Evolutionary conservation across 108 stramenopile genomes (phyloP).

Genomic region (Mayamaea pseudoterrestris): DNA sequence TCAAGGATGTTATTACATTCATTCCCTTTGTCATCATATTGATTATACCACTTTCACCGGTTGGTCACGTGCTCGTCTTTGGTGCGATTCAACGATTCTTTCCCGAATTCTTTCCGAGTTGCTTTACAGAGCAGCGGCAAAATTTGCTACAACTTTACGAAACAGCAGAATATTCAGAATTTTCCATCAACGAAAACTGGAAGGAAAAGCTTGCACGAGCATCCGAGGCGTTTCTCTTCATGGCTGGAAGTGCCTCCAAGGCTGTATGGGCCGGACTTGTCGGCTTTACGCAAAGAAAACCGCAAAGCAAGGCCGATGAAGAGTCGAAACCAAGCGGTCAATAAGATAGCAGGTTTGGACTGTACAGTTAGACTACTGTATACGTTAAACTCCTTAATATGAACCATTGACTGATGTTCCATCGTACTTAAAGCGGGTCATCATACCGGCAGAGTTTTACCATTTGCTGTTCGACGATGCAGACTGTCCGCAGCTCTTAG

Average conservation of each 20-base stretch:
- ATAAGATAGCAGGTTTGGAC: too few species aligned
- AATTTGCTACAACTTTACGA: conserved; percentile 85
- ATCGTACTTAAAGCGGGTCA: too few species aligned
- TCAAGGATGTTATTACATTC: conserved; percentile 91
- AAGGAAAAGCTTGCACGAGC: conserved; percentile 13
- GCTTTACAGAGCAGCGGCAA: conserved; percentile 91
- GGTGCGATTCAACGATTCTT: conserved; percentile 94
- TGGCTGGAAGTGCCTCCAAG: conserved; percentile 13
- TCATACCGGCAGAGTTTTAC: too few species aligned
- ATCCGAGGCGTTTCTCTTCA: conserved; percentile 23
- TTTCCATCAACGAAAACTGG: conserved; percentile 62
- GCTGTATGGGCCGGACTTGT: conserved; percentile 5
- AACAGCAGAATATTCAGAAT: conserved; percentile 72
- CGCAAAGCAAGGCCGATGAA: too few species aligned
- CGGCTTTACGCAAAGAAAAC: not conserved
- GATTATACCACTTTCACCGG: conserved; percentile 90
- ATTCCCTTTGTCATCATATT: conserved; percentile 94
- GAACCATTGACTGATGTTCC: too few species aligned
- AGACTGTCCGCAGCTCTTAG: too few species aligned
- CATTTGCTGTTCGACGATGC: too few species aligned
- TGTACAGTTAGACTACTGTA: too few species aligned
- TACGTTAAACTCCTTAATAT: too few species aligned
- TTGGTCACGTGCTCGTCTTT: conserved; percentile 94
- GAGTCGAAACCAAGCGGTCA: too few species aligned
- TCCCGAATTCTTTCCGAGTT: conserved; percentile 95